These are phyloP conservation scores for Plantago lanceolata DNA, from an alignment of 305 asterid genomes.

Conservation along the genomic window DNA sequence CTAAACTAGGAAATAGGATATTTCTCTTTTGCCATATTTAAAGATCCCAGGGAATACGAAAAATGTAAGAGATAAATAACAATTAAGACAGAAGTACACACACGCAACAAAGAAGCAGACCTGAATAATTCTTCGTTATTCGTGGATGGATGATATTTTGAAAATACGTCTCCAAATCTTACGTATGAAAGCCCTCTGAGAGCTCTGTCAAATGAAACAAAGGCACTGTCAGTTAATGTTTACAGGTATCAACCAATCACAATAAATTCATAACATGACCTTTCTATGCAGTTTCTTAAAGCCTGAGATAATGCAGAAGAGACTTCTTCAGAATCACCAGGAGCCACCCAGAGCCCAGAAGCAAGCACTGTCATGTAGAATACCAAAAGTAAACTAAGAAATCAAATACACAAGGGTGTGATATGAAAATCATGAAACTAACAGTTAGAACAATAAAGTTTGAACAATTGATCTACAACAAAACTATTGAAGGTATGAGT, in stretches of 20 bases:
- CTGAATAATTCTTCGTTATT: slow-evolving; percentile 86
- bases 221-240: slow-evolving; percentile 26
- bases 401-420: slow-evolving; percentile 21
- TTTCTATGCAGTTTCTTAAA: slow-evolving; percentile 79
- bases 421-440: slow-evolving; percentile 6
- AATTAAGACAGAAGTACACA: background rate
- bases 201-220: slow-evolving; percentile 56
- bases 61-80: too few species aligned
- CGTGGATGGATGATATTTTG: slow-evolving; percentile 76
- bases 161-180: slow-evolving; percentile 90
- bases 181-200: slow-evolving; percentile 78
- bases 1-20: too few species aligned
- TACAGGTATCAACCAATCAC: slow-evolving; percentile 25
- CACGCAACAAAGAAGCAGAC: slow-evolving; percentile 33
- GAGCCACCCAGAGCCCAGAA: slow-evolving; percentile 98
- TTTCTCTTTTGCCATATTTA: too few species aligned
- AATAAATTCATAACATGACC: slow-evolving; percentile 39
- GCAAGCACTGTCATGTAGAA: slow-evolving; percentile 60
- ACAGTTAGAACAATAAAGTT: slow-evolving; percentile 3
- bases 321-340: slow-evolving; percentile 99
- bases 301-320: slow-evolving; percentile 93
- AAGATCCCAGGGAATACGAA: slow-evolving; percentile 8
- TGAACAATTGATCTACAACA: slow-evolving; percentile 11
- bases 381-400: slow-evolving; percentile 14
- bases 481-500: slow-evolving; percentile 10